phyloP scores from a whole-genome alignment of 305 asterid genomes.

The Rubia balearica region DNA sequence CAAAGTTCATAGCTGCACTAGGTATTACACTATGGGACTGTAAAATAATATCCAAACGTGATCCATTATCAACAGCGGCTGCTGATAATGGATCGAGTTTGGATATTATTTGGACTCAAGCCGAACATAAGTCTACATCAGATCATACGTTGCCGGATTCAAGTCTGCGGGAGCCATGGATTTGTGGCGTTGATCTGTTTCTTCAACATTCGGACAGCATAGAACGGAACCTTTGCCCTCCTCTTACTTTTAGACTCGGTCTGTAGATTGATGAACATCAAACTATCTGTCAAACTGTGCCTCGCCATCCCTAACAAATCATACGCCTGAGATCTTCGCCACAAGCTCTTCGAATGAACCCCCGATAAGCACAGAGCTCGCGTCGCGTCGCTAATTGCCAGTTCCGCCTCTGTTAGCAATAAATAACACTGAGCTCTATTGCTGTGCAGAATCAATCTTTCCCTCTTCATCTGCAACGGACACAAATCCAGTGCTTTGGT shows the following conservation, averaged over 20 bases:
- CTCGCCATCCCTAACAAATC: conserved; percentile 30
- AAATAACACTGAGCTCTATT: conserved; percentile 34
- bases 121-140: background rate
- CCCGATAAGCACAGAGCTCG: conserved; percentile 32
- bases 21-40: too few species aligned
- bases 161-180: background rate
- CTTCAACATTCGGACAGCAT: conserved; percentile 29
- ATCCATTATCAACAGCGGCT: too few species aligned
- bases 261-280: conserved; percentile 26
- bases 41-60: too few species aligned
- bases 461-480: conserved; percentile 24
- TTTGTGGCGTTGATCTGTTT: conserved; percentile 29
- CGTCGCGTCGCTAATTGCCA: conserved; percentile 30
- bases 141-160: background rate
- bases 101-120: too few species aligned
- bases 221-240: conserved; percentile 20
- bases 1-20: too few species aligned
- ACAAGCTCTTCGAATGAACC: conserved; percentile 27
- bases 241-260: conserved; percentile 10
- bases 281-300: conserved; percentile 30
- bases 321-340: conserved; percentile 41
- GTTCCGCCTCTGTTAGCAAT: conserved; percentile 23
- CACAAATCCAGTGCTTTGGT: conserved; percentile 28
- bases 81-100: too few species aligned
- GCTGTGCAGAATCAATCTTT: conserved; percentile 32